Conservation (phyloP, 2,329 filamentous ascomycete genomes). For the Xylaria sp. region DNA sequence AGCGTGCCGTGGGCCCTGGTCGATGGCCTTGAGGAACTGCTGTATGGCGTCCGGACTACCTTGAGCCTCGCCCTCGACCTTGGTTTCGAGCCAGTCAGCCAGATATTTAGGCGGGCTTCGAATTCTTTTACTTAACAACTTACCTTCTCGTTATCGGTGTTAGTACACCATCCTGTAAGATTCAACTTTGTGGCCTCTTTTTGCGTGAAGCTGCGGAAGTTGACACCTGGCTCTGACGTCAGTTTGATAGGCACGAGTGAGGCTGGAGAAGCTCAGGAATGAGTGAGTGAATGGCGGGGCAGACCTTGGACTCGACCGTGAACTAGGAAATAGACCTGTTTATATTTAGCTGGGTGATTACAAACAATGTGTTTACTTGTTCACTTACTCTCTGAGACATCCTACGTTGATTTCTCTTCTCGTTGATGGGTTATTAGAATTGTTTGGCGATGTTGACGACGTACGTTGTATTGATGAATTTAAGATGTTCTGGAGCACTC, state of each 20-base stretch:
- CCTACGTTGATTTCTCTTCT: constrained; percentile 7
- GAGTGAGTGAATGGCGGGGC: background rate
- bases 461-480: background rate
- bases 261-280: background rate
- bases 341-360: background rate
- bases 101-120: background rate
- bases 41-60: constrained; percentile 73
- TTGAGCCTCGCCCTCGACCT: constrained; percentile 94
- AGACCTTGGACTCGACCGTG: constrained; percentile 78
- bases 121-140: background rate
- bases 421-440: background rate
- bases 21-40: constrained; percentile 78
- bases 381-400: constrained; percentile 41
- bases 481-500: background rate
- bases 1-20: constrained; percentile 77
- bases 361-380: background rate
- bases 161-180: constrained; percentile 71
- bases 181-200: constrained; percentile 61
- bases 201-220: constrained; percentile 67
- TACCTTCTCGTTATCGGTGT: constrained; percentile 67
- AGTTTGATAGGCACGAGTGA: constrained; percentile 15
- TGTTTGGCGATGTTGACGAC: background rate
- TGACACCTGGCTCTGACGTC: constrained; percentile 60
- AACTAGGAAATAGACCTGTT: constrained; percentile 70
- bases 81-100: constrained; percentile 33